Evolutionary conservation across 768 basidiomycete genomes (phyloP), one percentile per base, ranked within the genome.

Genomic region (Amanita thiersii): DNA sequence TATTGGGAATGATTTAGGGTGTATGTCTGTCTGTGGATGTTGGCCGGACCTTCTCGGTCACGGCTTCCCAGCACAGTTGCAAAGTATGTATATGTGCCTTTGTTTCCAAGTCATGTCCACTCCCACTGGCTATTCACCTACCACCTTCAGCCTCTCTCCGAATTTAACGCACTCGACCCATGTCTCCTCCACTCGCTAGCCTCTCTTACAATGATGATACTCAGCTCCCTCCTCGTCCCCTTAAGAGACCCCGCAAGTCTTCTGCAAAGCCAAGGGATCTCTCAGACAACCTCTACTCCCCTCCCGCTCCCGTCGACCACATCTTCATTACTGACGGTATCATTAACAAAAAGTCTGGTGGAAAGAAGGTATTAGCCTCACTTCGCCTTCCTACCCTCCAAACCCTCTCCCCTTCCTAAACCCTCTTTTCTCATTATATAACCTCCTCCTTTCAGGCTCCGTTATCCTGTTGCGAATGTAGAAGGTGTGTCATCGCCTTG

Each of bases 381-480:
- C 33, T 31, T 30, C 9, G 7, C 12, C 32, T 25, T 10, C 15
- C 15, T 11, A 19, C 37, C 10, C 41, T 6, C 20, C 30, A 29
- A 23, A 15, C 19, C 32, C 32, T 25, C 9, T 37, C 14, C 32
- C 29, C 34, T 40, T 38, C 29, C 47, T 48, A n/a, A n/a, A n/a
- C n/a, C n/a, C n/a, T n/a, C n/a, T n/a, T n/a, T 6, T 28, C 42
- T 36, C 35, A 47, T 14, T 21, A 33, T 39, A 4, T 20, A 36
- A 28, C 37, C 15, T n/a, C n/a, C n/a, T n/a, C n/a, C n/a, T n/a
- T n/a, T n/a, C 36, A 74, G 70, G 60, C 72, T 25, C 74, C 77
- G 18, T 59, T 79, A 15, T 79, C 77, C 0, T 80, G 77, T 46
- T 77, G 76, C 48, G 77, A 79, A 59, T 80, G 77, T 54, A 62